Conservation (phyloP, 768 basidiomycete genomes). For the Podaxis sp. region DNA sequence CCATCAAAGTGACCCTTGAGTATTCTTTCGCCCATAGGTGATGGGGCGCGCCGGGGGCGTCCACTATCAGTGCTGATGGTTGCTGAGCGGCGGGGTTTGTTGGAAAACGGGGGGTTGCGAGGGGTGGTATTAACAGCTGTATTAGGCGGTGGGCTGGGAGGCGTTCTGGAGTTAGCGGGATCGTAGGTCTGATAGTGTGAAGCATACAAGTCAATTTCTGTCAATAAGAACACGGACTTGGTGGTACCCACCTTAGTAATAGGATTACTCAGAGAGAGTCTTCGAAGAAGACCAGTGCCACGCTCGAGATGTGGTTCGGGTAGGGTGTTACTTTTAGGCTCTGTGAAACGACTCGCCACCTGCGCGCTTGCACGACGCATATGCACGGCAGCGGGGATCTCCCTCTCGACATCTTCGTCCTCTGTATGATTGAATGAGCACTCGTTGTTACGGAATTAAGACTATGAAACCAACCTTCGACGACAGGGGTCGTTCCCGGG, state of each 20-base stretch:
- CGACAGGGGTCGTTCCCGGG: slow-evolving; percentile 47
- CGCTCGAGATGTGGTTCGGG: slow-evolving; percentile 59
- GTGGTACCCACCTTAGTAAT: slow-evolving; percentile 53
- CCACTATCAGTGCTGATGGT: slow-evolving; percentile 46
- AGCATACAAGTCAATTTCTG: slow-evolving; percentile 11
- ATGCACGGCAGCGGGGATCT: slow-evolving; percentile 43
- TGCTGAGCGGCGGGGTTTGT: slow-evolving; percentile 56
- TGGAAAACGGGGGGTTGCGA: slow-evolving; percentile 28
- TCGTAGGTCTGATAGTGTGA: slow-evolving; percentile 25
- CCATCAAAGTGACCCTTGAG: slow-evolving; percentile 91
- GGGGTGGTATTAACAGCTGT: slow-evolving; percentile 42
- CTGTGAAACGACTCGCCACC: slow-evolving; percentile 52
- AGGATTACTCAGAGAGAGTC: slow-evolving; percentile 68
- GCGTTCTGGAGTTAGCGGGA: slow-evolving; percentile 29
- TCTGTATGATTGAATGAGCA: slow-evolving; percentile 3
- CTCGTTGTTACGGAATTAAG: background rate
- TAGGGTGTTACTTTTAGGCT: slow-evolving; percentile 35
- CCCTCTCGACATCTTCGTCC: slow-evolving; percentile 41
- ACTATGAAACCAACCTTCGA: slow-evolving; percentile 52
- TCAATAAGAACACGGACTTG: slow-evolving; percentile 18
- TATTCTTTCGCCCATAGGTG: slow-evolving; percentile 89
- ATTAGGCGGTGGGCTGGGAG: slow-evolving; percentile 52
- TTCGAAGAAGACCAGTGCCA: slow-evolving; percentile 68
- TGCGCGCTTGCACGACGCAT: slow-evolving; percentile 63
- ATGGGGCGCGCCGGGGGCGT: slow-evolving; percentile 68